These are phyloP conservation scores for Botrytis fragariae DNA, from an alignment of 2,329 filamentous ascomycete species.

Conservation along the genomic window DNA sequence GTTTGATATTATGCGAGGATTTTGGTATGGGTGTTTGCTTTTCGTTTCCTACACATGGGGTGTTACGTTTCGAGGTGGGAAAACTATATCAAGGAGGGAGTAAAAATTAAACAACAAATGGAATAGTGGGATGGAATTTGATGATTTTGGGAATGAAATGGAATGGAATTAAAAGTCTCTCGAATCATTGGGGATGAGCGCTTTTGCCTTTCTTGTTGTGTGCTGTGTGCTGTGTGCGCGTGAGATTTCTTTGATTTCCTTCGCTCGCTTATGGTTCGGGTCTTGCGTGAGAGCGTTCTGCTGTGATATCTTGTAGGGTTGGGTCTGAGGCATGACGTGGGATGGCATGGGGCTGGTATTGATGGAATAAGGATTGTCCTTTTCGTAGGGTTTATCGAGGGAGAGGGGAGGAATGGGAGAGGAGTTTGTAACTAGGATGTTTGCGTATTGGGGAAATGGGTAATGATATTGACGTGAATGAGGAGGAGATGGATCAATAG, in stretches of 20 bases:
- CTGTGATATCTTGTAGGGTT: neutral
- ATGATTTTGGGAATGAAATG: neutral
- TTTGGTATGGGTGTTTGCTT: slow-evolving; percentile 10
- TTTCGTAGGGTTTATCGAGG: too few relatives aligned
- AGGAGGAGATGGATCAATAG: neutral
- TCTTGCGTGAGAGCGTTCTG: neutral
- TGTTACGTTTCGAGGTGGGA: neutral
- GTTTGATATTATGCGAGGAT: neutral
- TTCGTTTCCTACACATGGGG: neutral
- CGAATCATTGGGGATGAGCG: neutral
- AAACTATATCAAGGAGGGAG: slow-evolving; percentile 5
- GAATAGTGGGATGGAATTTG: slow-evolving; percentile 4
- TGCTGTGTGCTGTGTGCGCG: neutral
- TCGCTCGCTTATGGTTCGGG: neutral
- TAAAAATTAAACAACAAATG: slow-evolving; percentile 5
- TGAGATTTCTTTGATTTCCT: neutral
- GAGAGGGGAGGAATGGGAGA: neutral
- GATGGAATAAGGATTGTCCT: neutral
- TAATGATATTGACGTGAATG: neutral
- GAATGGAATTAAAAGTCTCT: slow-evolving; percentile 5
- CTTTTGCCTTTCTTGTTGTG: neutral
- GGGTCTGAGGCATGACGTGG: neutral
- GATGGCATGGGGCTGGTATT: neutral
- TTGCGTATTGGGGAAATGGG: neutral
- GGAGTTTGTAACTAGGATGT: neutral